Evolutionary conservation across 768 basidiomycete species (phyloP).

Genomic region (Flagelloscypha sp.): DNA sequence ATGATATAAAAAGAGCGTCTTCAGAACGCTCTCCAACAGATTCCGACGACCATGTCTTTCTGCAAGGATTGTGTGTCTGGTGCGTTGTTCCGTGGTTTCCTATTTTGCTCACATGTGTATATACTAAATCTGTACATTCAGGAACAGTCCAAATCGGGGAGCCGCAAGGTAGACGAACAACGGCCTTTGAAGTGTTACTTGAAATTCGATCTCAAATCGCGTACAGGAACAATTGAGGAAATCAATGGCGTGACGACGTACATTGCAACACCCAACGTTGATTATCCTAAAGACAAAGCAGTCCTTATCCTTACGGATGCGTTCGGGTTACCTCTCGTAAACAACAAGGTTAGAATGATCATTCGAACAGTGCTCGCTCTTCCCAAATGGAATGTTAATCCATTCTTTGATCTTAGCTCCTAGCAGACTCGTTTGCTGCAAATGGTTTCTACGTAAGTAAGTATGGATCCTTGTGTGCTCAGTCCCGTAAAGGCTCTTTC

Average conservation of each 20-base stretch:
- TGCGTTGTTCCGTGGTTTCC: not conserved
- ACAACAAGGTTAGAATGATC: constrained; percentile 31
- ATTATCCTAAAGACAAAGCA: constrained; percentile 48
- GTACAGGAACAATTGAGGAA: constrained; percentile 37
- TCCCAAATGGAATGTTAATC: not conserved
- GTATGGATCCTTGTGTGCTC: too few species aligned
- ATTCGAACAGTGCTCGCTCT: not conserved
- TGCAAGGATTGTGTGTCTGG: constrained; percentile 44
- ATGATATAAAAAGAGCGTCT: too few species aligned
- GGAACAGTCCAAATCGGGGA: constrained; percentile 46
- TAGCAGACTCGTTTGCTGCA: constrained; percentile 34
- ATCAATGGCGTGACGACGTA: constrained; percentile 45
- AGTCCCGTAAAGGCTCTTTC: too few species aligned
- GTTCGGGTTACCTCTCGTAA: constrained; percentile 41
- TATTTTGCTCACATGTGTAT: not conserved
- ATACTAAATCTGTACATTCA: constrained; percentile 9
- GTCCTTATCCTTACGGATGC: constrained; percentile 47
- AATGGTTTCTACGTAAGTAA: constrained; percentile 37
- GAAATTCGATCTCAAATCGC: not conserved
- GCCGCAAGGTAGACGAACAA: constrained; percentile 27
- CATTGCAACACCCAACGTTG: constrained; percentile 41
- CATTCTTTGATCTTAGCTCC: constrained; percentile 27
- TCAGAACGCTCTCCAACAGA: too few species aligned
- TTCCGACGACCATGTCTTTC: constrained; percentile 38
- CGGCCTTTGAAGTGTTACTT: not conserved